Conservation (phyloP, 1,284 basidiomycete genomes). For the Rhodotorula sp. region DNA sequence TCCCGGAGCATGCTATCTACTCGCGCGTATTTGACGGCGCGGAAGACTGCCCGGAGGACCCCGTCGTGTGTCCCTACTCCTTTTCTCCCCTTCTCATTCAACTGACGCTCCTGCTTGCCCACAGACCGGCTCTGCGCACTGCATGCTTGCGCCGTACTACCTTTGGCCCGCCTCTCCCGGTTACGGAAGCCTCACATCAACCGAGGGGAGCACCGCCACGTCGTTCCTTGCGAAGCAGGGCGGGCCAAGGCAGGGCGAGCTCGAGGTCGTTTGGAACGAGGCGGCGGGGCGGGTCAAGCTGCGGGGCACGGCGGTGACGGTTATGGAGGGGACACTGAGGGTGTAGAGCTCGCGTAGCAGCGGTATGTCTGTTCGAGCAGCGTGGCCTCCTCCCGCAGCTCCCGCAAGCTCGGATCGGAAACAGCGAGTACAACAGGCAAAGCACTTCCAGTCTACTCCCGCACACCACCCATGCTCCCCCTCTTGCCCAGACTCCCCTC, state of each 20-base stretch:
- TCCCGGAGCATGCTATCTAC: slow-evolving; percentile 51
- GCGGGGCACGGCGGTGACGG: slow-evolving; percentile 10
- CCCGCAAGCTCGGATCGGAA: too few species aligned
- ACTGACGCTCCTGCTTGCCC: too few species aligned
- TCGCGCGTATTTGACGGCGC: slow-evolving; percentile 62
- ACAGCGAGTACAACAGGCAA: not conserved
- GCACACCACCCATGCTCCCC: not conserved
- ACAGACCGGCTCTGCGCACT: slow-evolving; percentile 61
- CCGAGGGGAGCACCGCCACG: not conserved
- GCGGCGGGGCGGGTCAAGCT: slow-evolving; percentile 22
- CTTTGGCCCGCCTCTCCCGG: not conserved
- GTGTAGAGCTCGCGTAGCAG: too few species aligned
- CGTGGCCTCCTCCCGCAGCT: too few species aligned
- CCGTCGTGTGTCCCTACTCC: slow-evolving; percentile 49
- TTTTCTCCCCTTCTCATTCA: not conserved
- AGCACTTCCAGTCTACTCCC: not conserved
- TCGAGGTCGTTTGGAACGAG: slow-evolving; percentile 53
- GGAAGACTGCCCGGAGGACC: slow-evolving; percentile 57
- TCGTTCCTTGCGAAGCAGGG: slow-evolving; percentile 52
- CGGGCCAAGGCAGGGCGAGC: slow-evolving; percentile 58
- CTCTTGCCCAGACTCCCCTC: not conserved
- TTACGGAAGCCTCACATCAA: not conserved
- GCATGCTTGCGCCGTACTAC: slow-evolving; percentile 59
- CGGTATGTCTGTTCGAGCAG: too few species aligned
- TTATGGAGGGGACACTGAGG: slow-evolving; percentile 13